Evolutionary conservation across 1,284 basidiomycete genomes (phyloP), one percentile per base, ranked within the genome.

Genomic region (Heterobasidion occidentale): DNA sequence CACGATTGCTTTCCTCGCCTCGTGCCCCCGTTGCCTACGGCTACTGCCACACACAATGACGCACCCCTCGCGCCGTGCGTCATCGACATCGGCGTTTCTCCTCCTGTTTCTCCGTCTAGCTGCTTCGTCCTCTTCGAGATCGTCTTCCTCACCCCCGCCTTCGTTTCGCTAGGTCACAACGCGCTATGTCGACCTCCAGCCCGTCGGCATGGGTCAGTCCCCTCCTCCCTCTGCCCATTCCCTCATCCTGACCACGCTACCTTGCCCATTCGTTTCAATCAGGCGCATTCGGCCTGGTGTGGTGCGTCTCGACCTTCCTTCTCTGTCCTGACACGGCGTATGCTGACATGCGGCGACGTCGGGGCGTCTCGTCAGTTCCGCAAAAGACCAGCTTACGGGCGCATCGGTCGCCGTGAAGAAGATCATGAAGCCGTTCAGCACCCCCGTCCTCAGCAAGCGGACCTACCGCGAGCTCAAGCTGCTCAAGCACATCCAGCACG

Each of bases 401-500:
- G 88, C 93, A 36, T 92, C 93, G 33, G 95, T 98, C 57, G 97
- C 94, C 65, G 94, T 98, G 77, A 98, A 98, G 82, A 98, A 97
- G 84, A 97, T 98, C 75, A 96, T 95, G 94, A 96, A 96, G 72
- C 94, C 94, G 9, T 96, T 97, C 73, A 93, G 90, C 69, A 98
- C 97, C 11, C 94, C 96, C 11, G 97, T 99, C n/a, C 80, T 99
- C 64, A 89, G 86, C 73, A 99, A 99, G 77, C 81, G 96, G 63
- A 99, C 97, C 8, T 99, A 99, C 74, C 85, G 96, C 64, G 96
- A 99, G 75, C 84, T 99, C 67, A 99, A 99, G 76, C 81, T 99
- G 49, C 81, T 99, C 70, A 99, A 99, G 75, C 96, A 99, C 73
- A 93, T 99, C 66, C 90, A 96, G 65, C 96, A 99, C 72, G 96